Percentiles rank a stretch among this genome's conserved stretches.
Evolutionary conservation across 805 yeast species (phyloP).

Genomic region (Wickerhamomyces pijperi): DNA sequence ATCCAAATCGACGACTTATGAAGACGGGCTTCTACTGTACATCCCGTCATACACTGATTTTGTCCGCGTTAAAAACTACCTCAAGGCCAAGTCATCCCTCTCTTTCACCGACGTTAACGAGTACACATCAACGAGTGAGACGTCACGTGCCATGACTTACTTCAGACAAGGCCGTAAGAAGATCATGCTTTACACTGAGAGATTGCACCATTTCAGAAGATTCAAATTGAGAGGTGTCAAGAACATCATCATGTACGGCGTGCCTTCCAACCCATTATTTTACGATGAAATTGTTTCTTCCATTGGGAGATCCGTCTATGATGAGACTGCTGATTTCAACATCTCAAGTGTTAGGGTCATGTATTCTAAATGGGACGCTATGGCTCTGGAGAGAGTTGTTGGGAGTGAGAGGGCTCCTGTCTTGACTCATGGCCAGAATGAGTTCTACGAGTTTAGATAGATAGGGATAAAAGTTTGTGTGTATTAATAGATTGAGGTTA

Average conservation of each 20-base stretch:
- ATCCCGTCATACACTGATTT: conserved; percentile 85
- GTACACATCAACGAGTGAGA: conserved; percentile 62
- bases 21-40: conserved; percentile 68
- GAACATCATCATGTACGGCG: conserved; percentile 68
- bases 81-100: conserved; percentile 43
- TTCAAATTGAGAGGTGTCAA: conserved; percentile 79
- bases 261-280: conserved; percentile 77
- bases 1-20: conserved; percentile 42
- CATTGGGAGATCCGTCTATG: conserved; percentile 46
- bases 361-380: conserved; percentile 72
- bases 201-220: conserved; percentile 86
- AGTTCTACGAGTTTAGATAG: conserved; percentile 63
- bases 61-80: conserved; percentile 60
- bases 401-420: conserved; percentile 65
- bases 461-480: too few relatives aligned
- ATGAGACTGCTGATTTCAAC: conserved; percentile 41
- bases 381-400: conserved; percentile 71
- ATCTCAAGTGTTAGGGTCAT: conserved; percentile 48
- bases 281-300: conserved; percentile 67
- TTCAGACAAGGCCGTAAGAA: conserved; percentile 56
- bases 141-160: conserved; percentile 57
- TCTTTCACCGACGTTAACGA: conserved; percentile 72
- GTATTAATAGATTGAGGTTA: too few relatives aligned
- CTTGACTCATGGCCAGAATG: conserved; percentile 59
- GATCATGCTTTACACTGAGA: conserved; percentile 81